phyloP scores from a whole-genome alignment of 176 grass and related monocot species.

The Avena insularis region DNA sequence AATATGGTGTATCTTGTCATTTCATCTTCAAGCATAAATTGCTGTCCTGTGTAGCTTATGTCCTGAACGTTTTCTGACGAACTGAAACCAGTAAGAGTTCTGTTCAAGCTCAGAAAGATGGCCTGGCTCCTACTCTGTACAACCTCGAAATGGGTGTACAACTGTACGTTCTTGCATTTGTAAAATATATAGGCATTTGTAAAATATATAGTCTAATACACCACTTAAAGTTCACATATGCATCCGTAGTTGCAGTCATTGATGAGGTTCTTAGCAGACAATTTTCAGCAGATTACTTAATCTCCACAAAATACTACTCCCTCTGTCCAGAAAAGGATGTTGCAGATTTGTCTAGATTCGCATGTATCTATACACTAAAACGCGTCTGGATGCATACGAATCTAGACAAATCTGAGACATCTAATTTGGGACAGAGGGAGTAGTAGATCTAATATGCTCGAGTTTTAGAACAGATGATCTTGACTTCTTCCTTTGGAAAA shows the following conservation, averaged over 20 bases:
- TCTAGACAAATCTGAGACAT: too few species aligned
- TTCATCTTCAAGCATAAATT: constrained; percentile 7
- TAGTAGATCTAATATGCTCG: too few species aligned
- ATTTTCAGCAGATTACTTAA: not conserved
- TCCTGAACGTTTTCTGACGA: not conserved
- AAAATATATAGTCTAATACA: not conserved
- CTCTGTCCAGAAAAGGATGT: too few species aligned
- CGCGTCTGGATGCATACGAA: too few species aligned
- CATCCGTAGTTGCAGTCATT: not conserved
- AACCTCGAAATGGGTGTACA: not conserved
- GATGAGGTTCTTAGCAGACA: not conserved
- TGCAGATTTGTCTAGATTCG: too few species aligned
- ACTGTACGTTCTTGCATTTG: constrained; percentile 1
- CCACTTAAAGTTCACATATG: not conserved
- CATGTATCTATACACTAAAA: too few species aligned
- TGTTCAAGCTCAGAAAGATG: not conserved
- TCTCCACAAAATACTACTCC: constrained; percentile 1
- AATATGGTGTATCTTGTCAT: not conserved
- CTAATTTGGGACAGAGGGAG: too few species aligned
- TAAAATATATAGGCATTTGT: not conserved
- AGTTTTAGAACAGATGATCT: not conserved
- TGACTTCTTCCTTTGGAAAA: constrained; percentile 14
- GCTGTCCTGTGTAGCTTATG: not conserved
- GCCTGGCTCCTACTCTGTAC: not conserved
- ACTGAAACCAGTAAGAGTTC: not conserved